Evolutionary conservation across 2,329 filamentous ascomycete species (phyloP).

Genomic region (Aspergillus latus): DNA sequence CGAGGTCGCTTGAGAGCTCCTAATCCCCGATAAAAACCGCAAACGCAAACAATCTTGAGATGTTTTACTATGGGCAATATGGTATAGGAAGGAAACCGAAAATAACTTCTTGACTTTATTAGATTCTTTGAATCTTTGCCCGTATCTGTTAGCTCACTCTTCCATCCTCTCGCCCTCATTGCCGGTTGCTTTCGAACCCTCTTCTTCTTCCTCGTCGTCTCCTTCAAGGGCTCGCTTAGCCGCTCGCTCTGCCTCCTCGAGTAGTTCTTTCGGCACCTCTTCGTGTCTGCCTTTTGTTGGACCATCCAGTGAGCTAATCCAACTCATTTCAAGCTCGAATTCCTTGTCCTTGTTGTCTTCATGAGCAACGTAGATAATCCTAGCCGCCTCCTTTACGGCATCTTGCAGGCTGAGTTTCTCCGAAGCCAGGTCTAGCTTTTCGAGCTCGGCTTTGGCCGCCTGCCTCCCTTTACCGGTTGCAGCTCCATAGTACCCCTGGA

Average conservation of each 20-base stretch:
- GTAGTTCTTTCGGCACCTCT: constrained; percentile 86
- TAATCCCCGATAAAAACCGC: background rate
- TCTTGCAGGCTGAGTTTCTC: constrained; percentile 76
- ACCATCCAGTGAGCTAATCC: constrained; percentile 82
- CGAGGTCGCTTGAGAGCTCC: constrained; percentile 47
- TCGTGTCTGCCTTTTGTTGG: constrained; percentile 91
- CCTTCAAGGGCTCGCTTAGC: constrained; percentile 87
- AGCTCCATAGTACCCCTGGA: constrained; percentile 88
- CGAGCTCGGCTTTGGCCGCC: constrained; percentile 94
- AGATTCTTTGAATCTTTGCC: constrained; percentile 4
- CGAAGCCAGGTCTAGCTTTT: constrained; percentile 87
- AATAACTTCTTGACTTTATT: constrained; percentile 1
- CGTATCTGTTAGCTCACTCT: constrained; percentile 57
- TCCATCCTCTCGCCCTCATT: constrained; percentile 79
- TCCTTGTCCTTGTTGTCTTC: constrained; percentile 99
- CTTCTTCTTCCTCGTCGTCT: constrained; percentile 79
- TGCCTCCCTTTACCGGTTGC: constrained; percentile 96
- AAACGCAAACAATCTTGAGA: background rate
- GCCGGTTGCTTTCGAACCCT: constrained; percentile 58
- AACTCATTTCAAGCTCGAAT: constrained; percentile 98
- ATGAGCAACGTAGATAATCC: constrained; percentile 96
- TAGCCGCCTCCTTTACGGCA: constrained; percentile 91
- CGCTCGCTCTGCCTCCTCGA: constrained; percentile 87
- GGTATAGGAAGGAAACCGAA: background rate
- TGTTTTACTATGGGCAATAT: background rate